These are phyloP conservation scores for Quercus phellos DNA, from an alignment of 331 rosid species.

Conservation along the genomic window DNA sequence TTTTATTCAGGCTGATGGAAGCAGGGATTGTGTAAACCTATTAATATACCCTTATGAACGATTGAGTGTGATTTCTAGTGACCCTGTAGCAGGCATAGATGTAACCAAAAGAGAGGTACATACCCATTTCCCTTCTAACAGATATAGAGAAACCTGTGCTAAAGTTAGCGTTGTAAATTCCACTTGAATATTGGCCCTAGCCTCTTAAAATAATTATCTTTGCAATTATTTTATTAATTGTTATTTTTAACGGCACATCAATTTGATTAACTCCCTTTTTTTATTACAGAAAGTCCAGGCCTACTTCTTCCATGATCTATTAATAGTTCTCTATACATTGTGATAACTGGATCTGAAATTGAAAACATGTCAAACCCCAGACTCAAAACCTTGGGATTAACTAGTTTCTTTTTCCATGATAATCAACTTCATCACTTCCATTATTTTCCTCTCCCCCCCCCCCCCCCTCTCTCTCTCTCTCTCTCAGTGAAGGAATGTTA, in stretches of 20 bases:
- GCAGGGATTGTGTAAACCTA: conserved; percentile 23
- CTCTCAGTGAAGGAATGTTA: background rate
- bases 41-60: conserved; percentile 57
- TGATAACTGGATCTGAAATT: background rate
- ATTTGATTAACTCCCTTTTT: background rate
- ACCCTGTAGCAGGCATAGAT: conserved; percentile 60
- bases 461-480: background rate
- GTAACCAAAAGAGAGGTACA: conserved; percentile 81
- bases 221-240: background rate
- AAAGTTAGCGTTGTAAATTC: background rate
- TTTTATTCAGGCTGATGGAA: conserved; percentile 30
- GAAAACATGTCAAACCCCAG: background rate
- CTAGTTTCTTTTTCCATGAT: background rate
- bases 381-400: background rate
- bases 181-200: no score
- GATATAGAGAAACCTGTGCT: conserved; percentile 4
- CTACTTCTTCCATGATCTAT: background rate
- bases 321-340: background rate
- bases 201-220: no score
- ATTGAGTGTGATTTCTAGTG: conserved; percentile 51
- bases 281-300: background rate
- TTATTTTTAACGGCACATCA: background rate
- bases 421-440: background rate
- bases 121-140: conserved; percentile 8
- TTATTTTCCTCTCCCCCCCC: background rate